Evolutionary conservation across 352 stramenopile species (phyloP).

Genomic region (Paralagenidium karlingii): DNA sequence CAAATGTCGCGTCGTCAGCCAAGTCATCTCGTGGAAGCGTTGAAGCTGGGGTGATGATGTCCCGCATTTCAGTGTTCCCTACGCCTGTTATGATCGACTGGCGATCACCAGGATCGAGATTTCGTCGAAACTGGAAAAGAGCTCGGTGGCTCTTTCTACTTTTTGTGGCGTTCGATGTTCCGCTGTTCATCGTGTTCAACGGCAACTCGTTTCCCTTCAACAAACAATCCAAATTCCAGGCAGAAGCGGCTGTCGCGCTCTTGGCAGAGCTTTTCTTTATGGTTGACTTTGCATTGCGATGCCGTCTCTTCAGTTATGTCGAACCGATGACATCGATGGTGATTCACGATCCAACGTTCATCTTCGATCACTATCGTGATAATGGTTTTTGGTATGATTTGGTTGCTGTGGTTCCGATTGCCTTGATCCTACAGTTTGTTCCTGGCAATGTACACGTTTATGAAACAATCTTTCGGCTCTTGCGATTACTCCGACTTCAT

Average conservation of each 20-base stretch:
- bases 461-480: slow-evolving; percentile 15
- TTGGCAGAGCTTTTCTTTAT: slow-evolving; percentile 40
- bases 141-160: slow-evolving; percentile 23
- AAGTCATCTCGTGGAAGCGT: too few relatives aligned
- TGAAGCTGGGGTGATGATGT: too few relatives aligned
- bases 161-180: slow-evolving; percentile 54
- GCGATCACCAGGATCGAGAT: slow-evolving; percentile 32
- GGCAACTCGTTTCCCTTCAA: slow-evolving; percentile 38
- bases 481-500: slow-evolving; percentile 36
- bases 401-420: slow-evolving; percentile 26
- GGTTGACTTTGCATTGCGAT: slow-evolving; percentile 26
- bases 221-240: slow-evolving; percentile 7
- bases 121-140: slow-evolving; percentile 50
- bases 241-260: slow-evolving; percentile 8
- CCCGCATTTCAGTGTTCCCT: too few relatives aligned
- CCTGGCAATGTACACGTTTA: slow-evolving; percentile 1
- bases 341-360: slow-evolving; percentile 34
- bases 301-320: slow-evolving; percentile 36
- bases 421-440: slow-evolving; percentile 27
- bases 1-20: too few relatives aligned
- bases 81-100: slow-evolving; percentile 9
- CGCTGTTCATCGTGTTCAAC: slow-evolving; percentile 57
- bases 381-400: slow-evolving; percentile 46
- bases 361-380: slow-evolving; percentile 41
- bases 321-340: slow-evolving; percentile 45